Evolutionary conservation across 441 rosid genomes (phyloP).

Genomic region (Erodium moschatum): DNA sequence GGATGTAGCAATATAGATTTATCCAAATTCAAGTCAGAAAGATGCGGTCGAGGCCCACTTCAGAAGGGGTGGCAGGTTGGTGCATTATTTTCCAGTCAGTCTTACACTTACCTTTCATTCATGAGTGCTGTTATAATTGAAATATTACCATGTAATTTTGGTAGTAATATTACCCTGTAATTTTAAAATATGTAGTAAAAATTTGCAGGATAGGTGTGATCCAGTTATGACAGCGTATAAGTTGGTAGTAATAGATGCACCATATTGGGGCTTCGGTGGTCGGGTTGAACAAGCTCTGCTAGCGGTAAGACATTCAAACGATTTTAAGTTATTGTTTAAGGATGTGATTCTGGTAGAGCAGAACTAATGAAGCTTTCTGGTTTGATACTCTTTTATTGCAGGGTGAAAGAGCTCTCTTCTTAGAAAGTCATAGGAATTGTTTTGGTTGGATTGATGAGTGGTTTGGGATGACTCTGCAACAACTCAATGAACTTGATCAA

Average conservation of each 20-base stretch:
- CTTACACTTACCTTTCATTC: neutral
- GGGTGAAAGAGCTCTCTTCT: conserved; percentile 57
- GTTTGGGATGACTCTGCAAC: conserved; percentile 46
- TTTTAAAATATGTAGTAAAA: too few species aligned
- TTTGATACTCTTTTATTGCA: conserved; percentile 11
- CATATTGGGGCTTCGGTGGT: conserved; percentile 66
- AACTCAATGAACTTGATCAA: conserved; percentile 37
- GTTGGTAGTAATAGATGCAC: conserved; percentile 58
- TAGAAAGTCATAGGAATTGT: conserved; percentile 53
- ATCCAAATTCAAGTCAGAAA: conserved; percentile 41
- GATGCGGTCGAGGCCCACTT: conserved; percentile 57
- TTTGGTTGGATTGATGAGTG: conserved; percentile 67
- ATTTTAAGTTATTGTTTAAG: neutral
- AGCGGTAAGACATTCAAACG: conserved; percentile 32
- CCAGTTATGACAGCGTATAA: conserved; percentile 69
- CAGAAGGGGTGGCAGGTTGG: conserved; percentile 58
- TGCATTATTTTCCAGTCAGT: neutral
- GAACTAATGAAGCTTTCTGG: neutral
- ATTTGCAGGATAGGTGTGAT: conserved; percentile 43
- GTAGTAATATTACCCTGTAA: too few species aligned
- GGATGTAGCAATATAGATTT: conserved; percentile 40
- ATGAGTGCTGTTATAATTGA: neutral
- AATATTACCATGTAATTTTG: neutral
- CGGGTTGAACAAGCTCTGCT: conserved; percentile 57
- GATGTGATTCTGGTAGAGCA: neutral